Percentiles rank a stretch among this genome's conserved stretches.
Conservation (phyloP, 768 basidiomycete species). For the Boletellus ananas region DNA sequence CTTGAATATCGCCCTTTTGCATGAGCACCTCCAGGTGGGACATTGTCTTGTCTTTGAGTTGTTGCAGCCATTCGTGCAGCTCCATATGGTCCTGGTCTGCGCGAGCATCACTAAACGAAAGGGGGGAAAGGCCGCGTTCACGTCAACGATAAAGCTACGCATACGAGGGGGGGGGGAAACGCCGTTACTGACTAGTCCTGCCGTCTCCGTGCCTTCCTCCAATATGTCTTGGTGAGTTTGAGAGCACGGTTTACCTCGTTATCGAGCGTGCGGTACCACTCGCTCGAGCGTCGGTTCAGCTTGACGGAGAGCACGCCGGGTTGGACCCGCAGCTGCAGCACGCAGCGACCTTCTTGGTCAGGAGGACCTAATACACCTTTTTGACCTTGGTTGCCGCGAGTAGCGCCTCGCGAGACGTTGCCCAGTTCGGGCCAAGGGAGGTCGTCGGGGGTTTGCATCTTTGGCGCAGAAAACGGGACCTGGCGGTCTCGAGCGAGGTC, state of each 20-base stretch:
- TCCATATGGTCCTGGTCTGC: slow-evolving; percentile 91
- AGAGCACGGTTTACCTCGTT: slow-evolving; percentile 75
- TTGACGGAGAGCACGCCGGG: slow-evolving; percentile 76
- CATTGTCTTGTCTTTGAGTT: slow-evolving; percentile 87
- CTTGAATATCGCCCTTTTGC: slow-evolving; percentile 84
- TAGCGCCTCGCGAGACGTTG: slow-evolving; percentile 80
- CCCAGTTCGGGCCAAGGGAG: slow-evolving; percentile 84
- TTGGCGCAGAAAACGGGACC: slow-evolving; percentile 5
- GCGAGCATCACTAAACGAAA: slow-evolving; percentile 49
- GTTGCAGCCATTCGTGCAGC: slow-evolving; percentile 82
- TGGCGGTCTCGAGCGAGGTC: slow-evolving; percentile 4
- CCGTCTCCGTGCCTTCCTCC: slow-evolving; percentile 76
- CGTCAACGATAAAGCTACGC: slow-evolving; percentile 3
- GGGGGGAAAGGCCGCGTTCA: not conserved
- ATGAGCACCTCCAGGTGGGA: slow-evolving; percentile 81
- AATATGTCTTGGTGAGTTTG: slow-evolving; percentile 82
- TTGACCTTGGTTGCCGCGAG: slow-evolving; percentile 81
- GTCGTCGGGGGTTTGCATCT: slow-evolving; percentile 58
- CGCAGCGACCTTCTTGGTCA: slow-evolving; percentile 70
- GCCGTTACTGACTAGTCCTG: slow-evolving; percentile 54
- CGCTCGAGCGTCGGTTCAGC: slow-evolving; percentile 71
- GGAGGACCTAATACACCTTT: slow-evolving; percentile 72
- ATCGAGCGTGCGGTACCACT: slow-evolving; percentile 80
- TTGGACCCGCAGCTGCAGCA: slow-evolving; percentile 78
- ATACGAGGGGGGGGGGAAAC: not conserved